phyloP scores from a whole-genome alignment of 2,329 filamentous ascomycete species.

The Lachnellula occidentalis region DNA sequence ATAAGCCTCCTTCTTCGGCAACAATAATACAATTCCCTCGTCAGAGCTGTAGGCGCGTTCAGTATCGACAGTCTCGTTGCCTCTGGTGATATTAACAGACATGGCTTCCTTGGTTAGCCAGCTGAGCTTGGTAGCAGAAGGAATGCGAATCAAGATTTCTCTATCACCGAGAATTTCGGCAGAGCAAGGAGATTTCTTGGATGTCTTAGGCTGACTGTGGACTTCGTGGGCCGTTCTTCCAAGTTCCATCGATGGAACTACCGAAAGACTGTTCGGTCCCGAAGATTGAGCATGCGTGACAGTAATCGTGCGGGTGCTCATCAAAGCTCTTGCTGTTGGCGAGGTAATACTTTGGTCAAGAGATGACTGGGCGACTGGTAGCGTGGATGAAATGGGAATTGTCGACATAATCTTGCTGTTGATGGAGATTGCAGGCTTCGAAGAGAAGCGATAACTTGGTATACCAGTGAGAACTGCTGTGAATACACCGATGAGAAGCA shows the following conservation, averaged over 20 bases:
- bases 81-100: conserved; percentile 48
- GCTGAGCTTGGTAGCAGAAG: conserved; percentile 43
- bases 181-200: conserved; percentile 36
- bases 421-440: conserved; percentile 27
- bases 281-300: conserved; percentile 32
- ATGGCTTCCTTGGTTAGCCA: conserved; percentile 55
- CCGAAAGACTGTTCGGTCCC: conserved; percentile 33
- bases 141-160: conserved; percentile 50
- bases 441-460: conserved; percentile 18
- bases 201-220: conserved; percentile 13
- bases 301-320: conserved; percentile 30
- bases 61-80: conserved; percentile 41
- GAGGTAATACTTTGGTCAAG: conserved; percentile 17
- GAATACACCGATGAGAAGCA: conserved; percentile 24
- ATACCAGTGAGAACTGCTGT: conserved; percentile 18
- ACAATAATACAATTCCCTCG: conserved; percentile 35
- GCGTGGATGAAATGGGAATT: conserved; percentile 20
- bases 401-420: conserved; percentile 29
- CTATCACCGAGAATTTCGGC: conserved; percentile 42
- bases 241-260: conserved; percentile 37
- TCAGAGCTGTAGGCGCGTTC: conserved; percentile 34
- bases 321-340: conserved; percentile 20
- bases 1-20: conserved; percentile 49
- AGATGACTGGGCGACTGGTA: conserved; percentile 17
- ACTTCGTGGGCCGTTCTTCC: conserved; percentile 19